A percentile compares a stretch with the other conserved stretches of the same genome.
phyloP scores from a whole-genome alignment of 2,329 filamentous ascomycete species.

The Septoria petroselini region DNA sequence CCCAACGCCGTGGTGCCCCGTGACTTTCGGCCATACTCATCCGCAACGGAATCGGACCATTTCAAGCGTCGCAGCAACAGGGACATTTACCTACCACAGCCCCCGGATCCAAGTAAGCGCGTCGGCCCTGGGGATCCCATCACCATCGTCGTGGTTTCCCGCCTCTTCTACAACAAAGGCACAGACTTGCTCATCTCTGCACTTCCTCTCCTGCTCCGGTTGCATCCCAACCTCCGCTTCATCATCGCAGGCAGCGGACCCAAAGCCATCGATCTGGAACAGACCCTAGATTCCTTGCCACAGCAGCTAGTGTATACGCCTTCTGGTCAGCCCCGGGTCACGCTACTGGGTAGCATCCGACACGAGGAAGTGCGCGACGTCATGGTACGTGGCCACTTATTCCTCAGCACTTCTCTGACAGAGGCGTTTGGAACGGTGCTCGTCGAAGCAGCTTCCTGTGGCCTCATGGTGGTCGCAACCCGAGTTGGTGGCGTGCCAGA shows the following conservation, averaged over 20 bases:
- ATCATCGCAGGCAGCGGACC: slow-evolving; percentile 94
- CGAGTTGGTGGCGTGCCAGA: slow-evolving; percentile 96
- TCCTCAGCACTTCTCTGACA: slow-evolving; percentile 89
- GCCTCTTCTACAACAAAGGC: slow-evolving; percentile 97
- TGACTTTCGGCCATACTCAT: slow-evolving; percentile 76
- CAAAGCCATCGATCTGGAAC: slow-evolving; percentile 95
- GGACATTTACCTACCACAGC: slow-evolving; percentile 41
- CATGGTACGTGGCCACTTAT: slow-evolving; percentile 95
- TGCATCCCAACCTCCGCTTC: slow-evolving; percentile 90
- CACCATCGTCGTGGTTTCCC: slow-evolving; percentile 94
- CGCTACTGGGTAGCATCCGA: slow-evolving; percentile 84
- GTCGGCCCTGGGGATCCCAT: slow-evolving; percentile 82
- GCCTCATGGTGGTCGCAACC: slow-evolving; percentile 93
- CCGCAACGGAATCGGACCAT: slow-evolving; percentile 29
- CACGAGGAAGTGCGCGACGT: slow-evolving; percentile 97
- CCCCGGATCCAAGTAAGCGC: slow-evolving; percentile 59
- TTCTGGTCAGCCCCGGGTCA: slow-evolving; percentile 81
- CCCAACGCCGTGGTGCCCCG: slow-evolving; percentile 96
- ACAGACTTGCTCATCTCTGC: slow-evolving; percentile 95
- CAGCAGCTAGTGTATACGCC: slow-evolving; percentile 41
- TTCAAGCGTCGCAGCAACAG: slow-evolving; percentile 27
- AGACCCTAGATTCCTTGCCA: slow-evolving; percentile 73
- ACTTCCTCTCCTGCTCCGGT: slow-evolving; percentile 85
- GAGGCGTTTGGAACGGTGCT: slow-evolving; percentile 98
- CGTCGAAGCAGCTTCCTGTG: slow-evolving; percentile 93